phyloP scores from a whole-genome alignment of 2,329 filamentous ascomycete species.

The Scedosporium apiospermum region DNA sequence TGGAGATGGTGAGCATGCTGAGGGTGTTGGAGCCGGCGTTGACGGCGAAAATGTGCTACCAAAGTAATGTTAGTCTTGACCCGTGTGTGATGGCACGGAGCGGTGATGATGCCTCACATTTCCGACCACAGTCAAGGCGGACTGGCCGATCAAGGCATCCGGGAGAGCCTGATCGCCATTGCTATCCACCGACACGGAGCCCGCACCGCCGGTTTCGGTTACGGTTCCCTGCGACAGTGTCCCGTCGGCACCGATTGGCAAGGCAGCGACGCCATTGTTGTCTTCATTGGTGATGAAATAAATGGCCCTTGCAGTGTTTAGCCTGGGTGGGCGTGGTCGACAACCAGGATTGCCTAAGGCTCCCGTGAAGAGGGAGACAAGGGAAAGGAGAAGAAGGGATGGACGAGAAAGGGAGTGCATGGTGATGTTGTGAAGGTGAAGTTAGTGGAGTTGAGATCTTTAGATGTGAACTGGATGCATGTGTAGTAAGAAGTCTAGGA shows the following conservation, averaged over 20 bases:
- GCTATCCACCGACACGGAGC: conserved; percentile 29
- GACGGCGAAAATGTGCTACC: conserved; percentile 43
- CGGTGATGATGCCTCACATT: conserved; percentile 27
- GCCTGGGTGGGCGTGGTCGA: neutral
- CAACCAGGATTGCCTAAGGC: neutral
- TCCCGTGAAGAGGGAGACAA: neutral
- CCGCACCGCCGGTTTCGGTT: conserved; percentile 37
- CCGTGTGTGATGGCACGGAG: too few species aligned
- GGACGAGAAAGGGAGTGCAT: neutral
- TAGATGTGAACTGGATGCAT: neutral
- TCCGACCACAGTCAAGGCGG: conserved; percentile 36
- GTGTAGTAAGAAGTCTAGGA: neutral
- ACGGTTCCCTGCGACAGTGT: conserved; percentile 30
- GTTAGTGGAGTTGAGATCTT: neutral
- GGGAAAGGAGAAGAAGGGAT: neutral
- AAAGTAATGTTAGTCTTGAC: neutral
- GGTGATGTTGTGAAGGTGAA: neutral
- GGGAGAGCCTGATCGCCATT: conserved; percentile 28
- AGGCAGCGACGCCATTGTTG: conserved; percentile 36
- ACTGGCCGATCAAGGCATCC: conserved; percentile 43
- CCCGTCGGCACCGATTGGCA: conserved; percentile 37
- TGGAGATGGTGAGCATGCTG: conserved; percentile 36
- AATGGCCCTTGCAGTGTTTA: conserved; percentile 29
- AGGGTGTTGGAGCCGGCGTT: conserved; percentile 44
- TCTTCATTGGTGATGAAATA: conserved; percentile 48